phyloP scores from a whole-genome alignment of 306 rosid genomes.

The Mimosa bimucronata region DNA sequence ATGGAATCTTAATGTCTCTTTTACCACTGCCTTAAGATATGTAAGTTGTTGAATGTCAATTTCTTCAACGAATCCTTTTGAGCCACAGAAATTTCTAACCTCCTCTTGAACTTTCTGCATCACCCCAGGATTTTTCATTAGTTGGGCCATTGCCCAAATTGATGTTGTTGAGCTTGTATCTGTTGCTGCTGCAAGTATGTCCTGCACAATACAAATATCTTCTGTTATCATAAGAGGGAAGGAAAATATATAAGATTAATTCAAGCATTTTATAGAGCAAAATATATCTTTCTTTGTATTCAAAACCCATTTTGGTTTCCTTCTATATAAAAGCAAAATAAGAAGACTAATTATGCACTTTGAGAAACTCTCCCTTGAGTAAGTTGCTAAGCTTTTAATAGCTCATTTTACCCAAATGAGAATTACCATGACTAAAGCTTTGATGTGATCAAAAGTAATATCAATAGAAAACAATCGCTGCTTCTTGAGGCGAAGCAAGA shows the following conservation, averaged over 20 bases:
- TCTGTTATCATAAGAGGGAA: not conserved
- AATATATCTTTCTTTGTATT: too few species aligned
- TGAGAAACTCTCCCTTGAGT: too few species aligned
- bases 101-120: not conserved
- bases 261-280: not conserved
- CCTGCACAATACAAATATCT: not conserved
- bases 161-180: constrained; percentile 32
- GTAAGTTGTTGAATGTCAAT: constrained; percentile 14
- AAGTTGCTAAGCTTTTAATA: too few species aligned
- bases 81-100: not conserved
- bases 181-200: constrained; percentile 31
- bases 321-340: too few species aligned
- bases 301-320: too few species aligned
- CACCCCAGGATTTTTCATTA: constrained; percentile 27
- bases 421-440: not conserved
- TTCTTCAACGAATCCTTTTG: constrained; percentile 8
- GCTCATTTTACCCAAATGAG: too few species aligned
- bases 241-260: not conserved
- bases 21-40: not conserved
- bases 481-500: not conserved
- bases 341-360: too few species aligned
- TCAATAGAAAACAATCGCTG: not conserved
- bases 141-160: constrained; percentile 27
- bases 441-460: not conserved
- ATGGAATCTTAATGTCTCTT: constrained; percentile 11